Percentiles rank a stretch among this genome's conserved stretches.
Evolutionary conservation across 177 flowering plant species (phyloP).

Genomic region (Vitis hybrid): DNA sequence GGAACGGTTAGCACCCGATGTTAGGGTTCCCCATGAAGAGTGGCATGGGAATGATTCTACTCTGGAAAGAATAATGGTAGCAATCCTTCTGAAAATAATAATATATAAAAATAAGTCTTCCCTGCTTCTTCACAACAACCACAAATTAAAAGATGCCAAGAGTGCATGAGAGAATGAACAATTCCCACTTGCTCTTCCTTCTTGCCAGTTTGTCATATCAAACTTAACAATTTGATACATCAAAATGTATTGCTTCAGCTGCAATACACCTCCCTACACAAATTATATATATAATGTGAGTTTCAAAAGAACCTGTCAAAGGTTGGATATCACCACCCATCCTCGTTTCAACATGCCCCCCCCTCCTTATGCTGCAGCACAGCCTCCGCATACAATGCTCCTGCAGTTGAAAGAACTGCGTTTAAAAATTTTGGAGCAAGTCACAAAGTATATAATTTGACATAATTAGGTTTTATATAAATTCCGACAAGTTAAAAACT

Average conservation of each 20-base stretch:
- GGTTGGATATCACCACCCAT: slow-evolving; percentile 1
- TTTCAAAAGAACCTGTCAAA: slow-evolving; percentile 9
- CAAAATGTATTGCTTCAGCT: slow-evolving; percentile 1
- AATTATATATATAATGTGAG: not conserved
- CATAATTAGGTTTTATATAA: too few species aligned
- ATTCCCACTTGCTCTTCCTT: slow-evolving; percentile 15
- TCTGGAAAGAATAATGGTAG: too few species aligned
- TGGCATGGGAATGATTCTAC: too few species aligned
- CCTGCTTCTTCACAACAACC: not conserved
- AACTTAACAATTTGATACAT: not conserved
- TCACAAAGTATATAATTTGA: too few species aligned
- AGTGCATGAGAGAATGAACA: slow-evolving; percentile 41
- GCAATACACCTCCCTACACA: not conserved
- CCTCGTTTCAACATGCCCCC: slow-evolving; percentile 6
- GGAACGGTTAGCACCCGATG: too few species aligned
- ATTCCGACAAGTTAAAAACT: too few species aligned
- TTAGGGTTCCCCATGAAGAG: too few species aligned
- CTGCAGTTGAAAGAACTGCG: slow-evolving; percentile 25
- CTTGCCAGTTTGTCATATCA: not conserved
- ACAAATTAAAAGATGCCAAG: not conserved
- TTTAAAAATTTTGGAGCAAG: not conserved
- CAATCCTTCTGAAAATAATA: not conserved
- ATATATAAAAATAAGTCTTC: slow-evolving; percentile 1
- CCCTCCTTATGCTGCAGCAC: slow-evolving; percentile 27
- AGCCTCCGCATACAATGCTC: slow-evolving; percentile 64